phyloP scores from a whole-genome alignment of 805 yeast genomes.

The Wilhelminamyces savonicus region DNA sequence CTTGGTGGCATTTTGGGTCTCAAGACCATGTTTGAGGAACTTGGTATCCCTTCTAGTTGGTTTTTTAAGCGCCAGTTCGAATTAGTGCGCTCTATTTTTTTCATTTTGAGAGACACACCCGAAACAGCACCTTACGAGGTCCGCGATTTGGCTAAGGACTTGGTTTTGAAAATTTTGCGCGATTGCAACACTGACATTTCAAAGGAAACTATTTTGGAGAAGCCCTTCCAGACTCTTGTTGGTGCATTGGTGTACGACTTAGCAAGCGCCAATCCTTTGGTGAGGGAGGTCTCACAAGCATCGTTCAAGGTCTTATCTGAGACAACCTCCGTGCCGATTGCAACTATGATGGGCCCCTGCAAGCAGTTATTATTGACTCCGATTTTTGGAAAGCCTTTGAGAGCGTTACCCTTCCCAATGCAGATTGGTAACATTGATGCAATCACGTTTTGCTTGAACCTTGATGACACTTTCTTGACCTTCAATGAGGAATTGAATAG shows the following conservation, averaged over 20 bases:
- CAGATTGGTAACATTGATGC: constrained; percentile 98
- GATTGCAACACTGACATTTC: constrained; percentile 60
- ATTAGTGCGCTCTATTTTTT: constrained; percentile 77
- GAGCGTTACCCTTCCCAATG: constrained; percentile 98
- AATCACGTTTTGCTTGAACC: constrained; percentile 79
- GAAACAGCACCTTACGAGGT: constrained; percentile 81
- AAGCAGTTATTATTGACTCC: constrained; percentile 82
- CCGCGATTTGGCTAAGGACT: constrained; percentile 59
- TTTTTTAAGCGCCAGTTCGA: constrained; percentile 76
- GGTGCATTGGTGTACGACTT: constrained; percentile 91
- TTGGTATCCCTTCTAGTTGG: constrained; percentile 65
- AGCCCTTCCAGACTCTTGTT: constrained; percentile 72
- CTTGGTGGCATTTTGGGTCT: constrained; percentile 87
- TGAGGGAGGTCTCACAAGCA: constrained; percentile 74
- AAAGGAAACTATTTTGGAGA: constrained; percentile 56
- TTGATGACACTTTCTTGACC: constrained; percentile 74
- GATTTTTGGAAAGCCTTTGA: constrained; percentile 90
- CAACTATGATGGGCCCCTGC: constrained; percentile 75
- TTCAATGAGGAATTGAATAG: constrained; percentile 88
- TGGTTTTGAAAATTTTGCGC: constrained; percentile 57
- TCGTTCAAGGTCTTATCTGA: constrained; percentile 65
- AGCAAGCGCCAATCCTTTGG: constrained; percentile 79
- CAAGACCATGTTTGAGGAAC: constrained; percentile 61
- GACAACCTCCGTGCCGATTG: constrained; percentile 60
- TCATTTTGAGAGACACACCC: constrained; percentile 85